A percentile compares a stretch with the other conserved stretches of the same genome.
Conservation (phyloP, 164 flowering plant genomes). For the Stephania cephalantha region DNA sequence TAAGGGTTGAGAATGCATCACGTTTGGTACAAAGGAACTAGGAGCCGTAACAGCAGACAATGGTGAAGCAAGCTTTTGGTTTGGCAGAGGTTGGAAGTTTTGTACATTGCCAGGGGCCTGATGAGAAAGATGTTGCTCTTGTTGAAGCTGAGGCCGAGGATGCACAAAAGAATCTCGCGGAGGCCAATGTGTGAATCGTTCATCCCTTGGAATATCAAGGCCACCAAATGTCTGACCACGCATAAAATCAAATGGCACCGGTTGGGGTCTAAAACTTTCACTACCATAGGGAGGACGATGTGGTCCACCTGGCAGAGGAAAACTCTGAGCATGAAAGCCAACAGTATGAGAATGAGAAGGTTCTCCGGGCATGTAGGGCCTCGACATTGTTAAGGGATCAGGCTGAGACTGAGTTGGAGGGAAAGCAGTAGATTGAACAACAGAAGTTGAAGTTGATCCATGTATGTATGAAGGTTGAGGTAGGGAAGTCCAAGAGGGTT, state of each 20-base stretch:
- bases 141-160: slow-evolving; percentile 11
- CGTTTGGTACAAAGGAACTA: slow-evolving; percentile 17
- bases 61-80: slow-evolving; percentile 17
- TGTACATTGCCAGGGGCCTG: slow-evolving; percentile 7
- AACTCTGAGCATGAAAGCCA: slow-evolving; percentile 23
- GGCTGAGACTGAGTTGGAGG: slow-evolving; percentile 34
- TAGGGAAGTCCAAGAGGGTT: slow-evolving; percentile 31
- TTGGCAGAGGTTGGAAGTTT: slow-evolving; percentile 6
- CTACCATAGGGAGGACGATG: slow-evolving; percentile 18
- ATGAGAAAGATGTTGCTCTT: slow-evolving; percentile 5
- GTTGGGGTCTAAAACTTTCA: slow-evolving; percentile 15
- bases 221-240: slow-evolving; percentile 25
- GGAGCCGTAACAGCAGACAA: slow-evolving; percentile 11
- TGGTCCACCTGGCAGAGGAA: slow-evolving; percentile 27
- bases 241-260: slow-evolving; percentile 19
- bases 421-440: slow-evolving; percentile 17
- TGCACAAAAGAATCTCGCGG: slow-evolving; percentile 15
- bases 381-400: slow-evolving; percentile 22
- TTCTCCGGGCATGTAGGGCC: slow-evolving; percentile 25
- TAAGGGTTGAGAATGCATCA: slow-evolving; percentile 17
- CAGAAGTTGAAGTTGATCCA: slow-evolving; percentile 17
- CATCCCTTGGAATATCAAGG: slow-evolving; percentile 24
- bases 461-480: slow-evolving; percentile 26
- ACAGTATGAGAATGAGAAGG: slow-evolving; percentile 26
- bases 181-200: slow-evolving; percentile 12